These are phyloP conservation scores for Cutaneotrichosporon mucoides DNA, from an alignment of 1,284 basidiomycete species.

Conservation along the genomic window DNA sequence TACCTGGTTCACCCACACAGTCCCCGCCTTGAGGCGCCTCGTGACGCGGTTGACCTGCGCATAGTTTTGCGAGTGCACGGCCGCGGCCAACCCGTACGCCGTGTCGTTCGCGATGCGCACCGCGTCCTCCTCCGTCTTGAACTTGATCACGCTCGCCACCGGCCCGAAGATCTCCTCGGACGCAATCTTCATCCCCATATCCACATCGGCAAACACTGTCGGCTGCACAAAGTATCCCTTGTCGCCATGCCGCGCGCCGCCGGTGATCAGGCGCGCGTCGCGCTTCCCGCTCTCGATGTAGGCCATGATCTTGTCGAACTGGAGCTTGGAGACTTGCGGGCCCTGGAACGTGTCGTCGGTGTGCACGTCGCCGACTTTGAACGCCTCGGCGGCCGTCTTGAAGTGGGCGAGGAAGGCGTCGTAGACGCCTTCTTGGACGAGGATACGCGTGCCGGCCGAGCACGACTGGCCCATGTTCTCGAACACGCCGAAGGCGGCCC, in stretches of 20 bases:
- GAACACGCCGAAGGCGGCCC: slow-evolving; percentile 21
- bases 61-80: slow-evolving; percentile 81
- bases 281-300: slow-evolving; percentile 82
- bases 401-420: slow-evolving; percentile 70
- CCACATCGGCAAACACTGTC: slow-evolving; percentile 46
- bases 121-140: slow-evolving; percentile 48
- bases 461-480: slow-evolving; percentile 15
- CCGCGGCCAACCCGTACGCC: slow-evolving; percentile 82
- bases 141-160: slow-evolving; percentile 49
- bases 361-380: slow-evolving; percentile 66
- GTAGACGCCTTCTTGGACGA: slow-evolving; percentile 73
- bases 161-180: slow-evolving; percentile 52
- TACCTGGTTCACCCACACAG: slow-evolving; percentile 60
- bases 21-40: slow-evolving; percentile 88
- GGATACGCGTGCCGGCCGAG: slow-evolving; percentile 55
- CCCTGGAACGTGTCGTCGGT: slow-evolving; percentile 69
- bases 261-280: slow-evolving; percentile 66
- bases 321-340: slow-evolving; percentile 74
- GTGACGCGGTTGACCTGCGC: slow-evolving; percentile 89
- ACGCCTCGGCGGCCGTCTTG: slow-evolving; percentile 59
- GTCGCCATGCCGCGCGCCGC: slow-evolving; percentile 56
- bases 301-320: slow-evolving; percentile 81
- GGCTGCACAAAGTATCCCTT: slow-evolving; percentile 35
- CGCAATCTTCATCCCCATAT: slow-evolving; percentile 32
- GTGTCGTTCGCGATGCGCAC: slow-evolving; percentile 77